phyloP scores from a whole-genome alignment of 768 basidiomycete species.

The Boletus sp. region DNA sequence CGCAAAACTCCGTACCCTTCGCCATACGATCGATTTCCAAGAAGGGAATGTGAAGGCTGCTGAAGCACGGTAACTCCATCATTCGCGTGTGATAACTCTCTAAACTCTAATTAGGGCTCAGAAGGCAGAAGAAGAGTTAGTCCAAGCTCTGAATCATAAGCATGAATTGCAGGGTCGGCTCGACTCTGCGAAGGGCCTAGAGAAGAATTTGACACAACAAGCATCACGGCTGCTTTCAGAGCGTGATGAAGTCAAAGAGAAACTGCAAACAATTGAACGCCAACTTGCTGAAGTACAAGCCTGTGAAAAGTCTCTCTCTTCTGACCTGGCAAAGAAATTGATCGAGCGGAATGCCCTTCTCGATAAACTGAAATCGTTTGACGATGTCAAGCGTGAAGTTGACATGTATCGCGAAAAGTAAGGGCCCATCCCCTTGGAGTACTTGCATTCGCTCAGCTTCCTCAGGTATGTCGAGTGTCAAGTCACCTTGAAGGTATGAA shows the following conservation, averaged over 20 bases:
- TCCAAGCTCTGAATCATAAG: slow-evolving; percentile 16
- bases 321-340: slow-evolving; percentile 13
- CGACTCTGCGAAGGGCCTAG: slow-evolving; percentile 21
- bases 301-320: slow-evolving; percentile 16
- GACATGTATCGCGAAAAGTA: slow-evolving; percentile 27
- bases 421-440: neutral
- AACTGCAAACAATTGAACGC: slow-evolving; percentile 11
- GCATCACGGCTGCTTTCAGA: slow-evolving; percentile 26
- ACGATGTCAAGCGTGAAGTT: slow-evolving; percentile 18
- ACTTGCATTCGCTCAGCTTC: neutral
- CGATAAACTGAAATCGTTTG: slow-evolving; percentile 22
- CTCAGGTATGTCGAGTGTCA: slow-evolving; percentile 22
- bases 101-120: slow-evolving; percentile 18
- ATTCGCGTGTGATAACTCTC: neutral
- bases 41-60: slow-evolving; percentile 26
- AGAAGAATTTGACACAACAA: slow-evolving; percentile 27
- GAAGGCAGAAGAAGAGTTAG: slow-evolving; percentile 20
- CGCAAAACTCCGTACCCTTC: slow-evolving; percentile 29
- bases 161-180: slow-evolving; percentile 31
- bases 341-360: slow-evolving; percentile 20
- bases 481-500: slow-evolving; percentile 24
- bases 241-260: slow-evolving; percentile 20
- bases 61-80: slow-evolving; percentile 25
- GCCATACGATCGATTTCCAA: slow-evolving; percentile 31
- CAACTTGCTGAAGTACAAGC: slow-evolving; percentile 18